Conservation (phyloP, 805 yeast genomes). For the Schwanniomyces yamadae region DNA sequence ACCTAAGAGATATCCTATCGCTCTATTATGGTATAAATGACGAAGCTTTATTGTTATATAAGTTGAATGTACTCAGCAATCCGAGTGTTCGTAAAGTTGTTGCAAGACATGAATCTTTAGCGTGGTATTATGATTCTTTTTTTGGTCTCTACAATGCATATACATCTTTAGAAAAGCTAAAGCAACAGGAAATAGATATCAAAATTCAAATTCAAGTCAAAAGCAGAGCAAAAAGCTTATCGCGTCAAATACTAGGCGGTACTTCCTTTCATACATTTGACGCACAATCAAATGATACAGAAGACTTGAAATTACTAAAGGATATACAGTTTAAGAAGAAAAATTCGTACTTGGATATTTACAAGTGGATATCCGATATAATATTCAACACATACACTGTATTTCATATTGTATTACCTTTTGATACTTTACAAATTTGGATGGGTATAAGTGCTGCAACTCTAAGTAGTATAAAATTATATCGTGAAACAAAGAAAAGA, state of each 20-base stretch:
- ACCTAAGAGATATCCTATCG: slow-evolving; percentile 52
- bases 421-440: slow-evolving; percentile 44
- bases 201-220: slow-evolving; percentile 62
- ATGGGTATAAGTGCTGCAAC: slow-evolving; percentile 43
- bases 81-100: slow-evolving; percentile 38
- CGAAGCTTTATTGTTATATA: slow-evolving; percentile 57
- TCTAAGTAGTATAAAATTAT: slow-evolving; percentile 37
- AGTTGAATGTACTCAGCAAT: slow-evolving; percentile 47
- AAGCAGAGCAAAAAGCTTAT: slow-evolving; percentile 47
- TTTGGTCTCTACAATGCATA: slow-evolving; percentile 54
- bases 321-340: slow-evolving; percentile 37
- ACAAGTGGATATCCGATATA: slow-evolving; percentile 39
- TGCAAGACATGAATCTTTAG: slow-evolving; percentile 57
- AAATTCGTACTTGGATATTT: slow-evolving; percentile 39
- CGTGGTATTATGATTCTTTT: slow-evolving; percentile 69
- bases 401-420: slow-evolving; percentile 33
- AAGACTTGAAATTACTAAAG: slow-evolving; percentile 13
- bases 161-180: slow-evolving; percentile 39
- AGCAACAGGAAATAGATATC: slow-evolving; percentile 50
- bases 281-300: slow-evolving; percentile 3
- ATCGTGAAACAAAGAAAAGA: slow-evolving; percentile 36
- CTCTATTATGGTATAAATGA: slow-evolving; percentile 66
- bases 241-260: slow-evolving; percentile 38
- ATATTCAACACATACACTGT: slow-evolving; percentile 43
- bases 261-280: slow-evolving; percentile 11